Evolutionary conservation across 1,284 basidiomycete genomes (phyloP).

Genomic region (Sphaerobolus stellatus): DNA sequence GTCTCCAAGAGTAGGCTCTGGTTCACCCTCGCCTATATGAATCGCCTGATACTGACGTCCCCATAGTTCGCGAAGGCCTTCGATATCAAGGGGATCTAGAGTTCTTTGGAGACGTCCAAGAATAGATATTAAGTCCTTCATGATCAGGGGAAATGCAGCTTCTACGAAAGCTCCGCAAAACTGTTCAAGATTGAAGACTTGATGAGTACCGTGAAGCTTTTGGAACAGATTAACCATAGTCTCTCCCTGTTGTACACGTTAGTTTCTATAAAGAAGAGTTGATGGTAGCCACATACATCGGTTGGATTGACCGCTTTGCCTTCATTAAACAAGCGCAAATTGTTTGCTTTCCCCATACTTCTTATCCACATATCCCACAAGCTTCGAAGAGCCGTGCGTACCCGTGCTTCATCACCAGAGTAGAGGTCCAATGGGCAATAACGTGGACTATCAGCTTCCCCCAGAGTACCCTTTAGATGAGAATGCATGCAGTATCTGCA

Average conservation of each 20-base stretch:
- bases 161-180: conserved; percentile 44
- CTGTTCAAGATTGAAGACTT: not conserved
- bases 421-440: conserved; percentile 91
- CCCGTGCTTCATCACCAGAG: conserved; percentile 59
- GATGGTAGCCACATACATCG: conserved; percentile 47
- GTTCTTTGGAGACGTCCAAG: conserved; percentile 63
- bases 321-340: conserved; percentile 72
- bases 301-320: conserved; percentile 60
- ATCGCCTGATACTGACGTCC: conserved; percentile 20
- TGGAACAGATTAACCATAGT: not conserved
- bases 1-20: conserved; percentile 55
- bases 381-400: conserved; percentile 60
- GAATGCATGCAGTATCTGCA: conserved; percentile 90
- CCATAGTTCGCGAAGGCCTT: conserved; percentile 64
- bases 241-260: no score
- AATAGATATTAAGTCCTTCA: conserved; percentile 61
- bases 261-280: not conserved
- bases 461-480: conserved; percentile 47
- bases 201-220: not conserved
- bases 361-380: conserved; percentile 75
- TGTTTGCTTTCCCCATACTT: conserved; percentile 69
- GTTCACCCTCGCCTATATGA: conserved; percentile 9
- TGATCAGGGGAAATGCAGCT: conserved; percentile 52
- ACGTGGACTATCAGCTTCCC: conserved; percentile 40
- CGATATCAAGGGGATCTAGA: conserved; percentile 82